Base-by-base conservation (phyloP, 2,329 filamentous ascomycete genomes). In the Pseudocercospora pini-densiflorae region DNA sequence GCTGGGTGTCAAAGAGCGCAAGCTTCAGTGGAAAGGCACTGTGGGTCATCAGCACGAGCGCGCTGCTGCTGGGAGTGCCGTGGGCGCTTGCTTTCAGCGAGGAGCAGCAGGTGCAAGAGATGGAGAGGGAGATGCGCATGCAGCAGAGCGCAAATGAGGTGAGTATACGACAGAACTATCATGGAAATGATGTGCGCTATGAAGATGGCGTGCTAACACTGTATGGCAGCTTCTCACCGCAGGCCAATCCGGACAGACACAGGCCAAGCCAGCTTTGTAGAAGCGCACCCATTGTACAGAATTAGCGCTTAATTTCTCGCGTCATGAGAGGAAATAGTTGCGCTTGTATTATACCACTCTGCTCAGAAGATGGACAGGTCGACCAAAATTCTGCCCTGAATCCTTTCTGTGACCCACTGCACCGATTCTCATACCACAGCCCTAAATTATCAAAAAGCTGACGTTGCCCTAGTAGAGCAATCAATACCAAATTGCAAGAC, bases 91-190 rank as follows among this genome's bases (percentile, higher is more conserved):
- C 93, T 65, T 94, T 93, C 79, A 90, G 91, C 70, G 95, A 99
- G 85, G 95, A 99, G 85, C 93, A 97, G 86, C 92, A 97, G 85
- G 89, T 97, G 79, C 86, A 94, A 71, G 94, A 97, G 85, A 96
- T 97, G 93, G 95, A 99, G 88, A 89, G 93, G 81, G 94, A 97
- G 84, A 93, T 94, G 88, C 90, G 91, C 81, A 95, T 97, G 92
- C 91, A 95, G 80, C 92, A 97, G 87, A 88, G 91, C 77, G 93
- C 93, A 70, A 90, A 91, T 77, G 92, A 97, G 84, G 88, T 90
- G 76, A 75, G 84, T 81, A 14, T 12, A 47, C 14, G 27, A 14
- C 5, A 12, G 7, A 14, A 12, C 27, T 21, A 40, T 2, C 60
- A 24, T 49, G 31, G 33, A 33, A 12, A 24, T 24, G 2, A 2